Base-by-base conservation (phyloP, 805 yeast species). In the Candida saitoana region DNA sequence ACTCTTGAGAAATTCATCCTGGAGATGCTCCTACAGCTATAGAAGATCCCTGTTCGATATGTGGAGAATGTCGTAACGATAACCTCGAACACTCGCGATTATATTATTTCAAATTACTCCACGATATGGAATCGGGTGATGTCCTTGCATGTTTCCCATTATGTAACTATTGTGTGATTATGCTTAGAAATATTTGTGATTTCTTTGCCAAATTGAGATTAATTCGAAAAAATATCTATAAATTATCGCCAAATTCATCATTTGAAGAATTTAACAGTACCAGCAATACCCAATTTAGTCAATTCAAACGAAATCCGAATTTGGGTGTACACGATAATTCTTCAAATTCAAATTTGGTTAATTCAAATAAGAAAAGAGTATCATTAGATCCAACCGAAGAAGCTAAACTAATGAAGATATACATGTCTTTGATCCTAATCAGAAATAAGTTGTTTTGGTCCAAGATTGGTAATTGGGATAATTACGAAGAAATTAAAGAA, bases 401-500 rank as follows among this genome's bases (percentile, higher is more conserved):
- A 48, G 53, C 60, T 12, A 60, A 65, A 38, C 42, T 67, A 39
- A 56, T 67, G 43, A 69, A 69, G 47, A 51, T 69, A n/a, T 90
- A 95, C 85, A 41, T 64, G 34, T 58, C 65, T 49, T 49, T 70
- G 30, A 50, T 59, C 7, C 74, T 80, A 51, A 69, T 87, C 16
- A 76, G 96, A 41, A 76, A 78, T 33, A 82, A 84, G 55, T 69
- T 90, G 49, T 87, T 84, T 63, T 91, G 95, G 91, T 72, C 95
- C 6, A 80, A 87, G 48, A 60, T 83, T 17, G 97, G 97, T 4
- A 73, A 81, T 22, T 85, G 91, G 90, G 86, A 82, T 44, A 58
- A 71, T 31, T 67, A 62, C 4, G 68, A 63, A 32, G 69, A 64
- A 44, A 48, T 64, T 9, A 55, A 57, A 39, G 59, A 57, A 30